Conservation (phyloP, 176 grass and related monocot species). For the Hordeum marinum region DNA sequence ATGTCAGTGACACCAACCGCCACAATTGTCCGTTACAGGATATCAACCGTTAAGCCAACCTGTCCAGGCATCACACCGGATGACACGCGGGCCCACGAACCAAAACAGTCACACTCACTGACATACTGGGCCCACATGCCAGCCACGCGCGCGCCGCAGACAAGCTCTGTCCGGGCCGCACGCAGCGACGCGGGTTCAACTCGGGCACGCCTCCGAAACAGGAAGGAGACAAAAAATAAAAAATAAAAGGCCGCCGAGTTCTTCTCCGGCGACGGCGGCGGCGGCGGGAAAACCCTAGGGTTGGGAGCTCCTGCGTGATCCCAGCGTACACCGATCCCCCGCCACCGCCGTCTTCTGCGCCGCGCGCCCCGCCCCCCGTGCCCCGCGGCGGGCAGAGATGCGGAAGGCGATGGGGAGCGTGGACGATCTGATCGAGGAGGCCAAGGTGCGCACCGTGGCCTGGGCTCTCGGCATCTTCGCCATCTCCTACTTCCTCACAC, state of each 20-base stretch:
- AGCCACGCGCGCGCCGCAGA: neutral
- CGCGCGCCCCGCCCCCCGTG: neutral
- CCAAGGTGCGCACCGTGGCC: conserved; percentile 70
- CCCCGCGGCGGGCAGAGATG: conserved; percentile 26
- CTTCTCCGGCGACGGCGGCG: conserved; percentile 39
- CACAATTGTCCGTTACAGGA: conserved; percentile 1
- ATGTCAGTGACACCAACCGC: neutral
- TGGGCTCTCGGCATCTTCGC: conserved; percentile 92
- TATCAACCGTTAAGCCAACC: conserved; percentile 18
- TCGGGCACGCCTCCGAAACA: conserved; percentile 8
- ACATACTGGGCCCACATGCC: neutral
- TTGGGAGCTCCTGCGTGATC: neutral
- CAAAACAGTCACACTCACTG: neutral
- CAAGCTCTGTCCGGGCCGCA: neutral
- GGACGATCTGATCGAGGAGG: conserved; percentile 98
- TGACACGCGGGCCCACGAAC: neutral
- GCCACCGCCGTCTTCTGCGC: neutral
- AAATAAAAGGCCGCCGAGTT: conserved; percentile 18
- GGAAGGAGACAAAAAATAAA: neutral
- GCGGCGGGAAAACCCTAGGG: conserved; percentile 9
- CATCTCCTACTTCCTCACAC: conserved; percentile 82
- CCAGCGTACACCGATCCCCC: neutral
- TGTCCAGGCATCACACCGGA: neutral
- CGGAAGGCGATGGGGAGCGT: conserved; percentile 69
- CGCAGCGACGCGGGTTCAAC: conserved; percentile 9